phyloP scores from a whole-genome alignment of 2,329 filamentous ascomycete genomes.

The Trichoderma hamatum region DNA sequence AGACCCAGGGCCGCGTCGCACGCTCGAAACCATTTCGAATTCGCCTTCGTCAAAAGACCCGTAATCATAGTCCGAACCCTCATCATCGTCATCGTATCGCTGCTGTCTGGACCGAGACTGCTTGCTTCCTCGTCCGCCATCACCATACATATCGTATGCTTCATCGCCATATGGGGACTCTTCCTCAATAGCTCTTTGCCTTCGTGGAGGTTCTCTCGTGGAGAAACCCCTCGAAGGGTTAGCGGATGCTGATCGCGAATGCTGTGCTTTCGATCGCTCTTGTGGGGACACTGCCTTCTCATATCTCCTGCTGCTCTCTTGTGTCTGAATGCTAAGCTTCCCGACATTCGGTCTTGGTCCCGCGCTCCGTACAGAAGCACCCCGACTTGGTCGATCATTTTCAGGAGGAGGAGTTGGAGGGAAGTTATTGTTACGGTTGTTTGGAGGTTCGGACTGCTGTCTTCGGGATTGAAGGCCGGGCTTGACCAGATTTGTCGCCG shows the following conservation, averaged over 20 bases:
- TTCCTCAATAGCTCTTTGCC: slow-evolving; percentile 44
- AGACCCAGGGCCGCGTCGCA: slow-evolving; percentile 50
- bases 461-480: slow-evolving; percentile 77
- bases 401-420: slow-evolving; percentile 98
- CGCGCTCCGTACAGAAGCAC: slow-evolving; percentile 60
- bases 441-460: slow-evolving; percentile 83
- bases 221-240: slow-evolving; percentile 45
- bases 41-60: slow-evolving; percentile 73
- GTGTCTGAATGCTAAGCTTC: slow-evolving; percentile 64
- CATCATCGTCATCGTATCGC: slow-evolving; percentile 75
- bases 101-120: slow-evolving; percentile 42
- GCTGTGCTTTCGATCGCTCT: slow-evolving; percentile 38
- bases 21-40: slow-evolving; percentile 74
- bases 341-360: slow-evolving; percentile 64
- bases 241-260: slow-evolving; percentile 52
- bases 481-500: slow-evolving; percentile 90
- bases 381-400: slow-evolving; percentile 68
- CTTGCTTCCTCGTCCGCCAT: slow-evolving; percentile 46
- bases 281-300: slow-evolving; percentile 43
- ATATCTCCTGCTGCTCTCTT: slow-evolving; percentile 56
- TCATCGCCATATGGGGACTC: slow-evolving; percentile 71
- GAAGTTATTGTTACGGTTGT: slow-evolving; percentile 80
- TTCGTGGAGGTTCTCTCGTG: slow-evolving; percentile 39
- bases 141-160: slow-evolving; percentile 65
- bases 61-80: slow-evolving; percentile 73